Base-by-base conservation (phyloP, 257 asterid genomes). In the Craterostigma plantagineum region DNA sequence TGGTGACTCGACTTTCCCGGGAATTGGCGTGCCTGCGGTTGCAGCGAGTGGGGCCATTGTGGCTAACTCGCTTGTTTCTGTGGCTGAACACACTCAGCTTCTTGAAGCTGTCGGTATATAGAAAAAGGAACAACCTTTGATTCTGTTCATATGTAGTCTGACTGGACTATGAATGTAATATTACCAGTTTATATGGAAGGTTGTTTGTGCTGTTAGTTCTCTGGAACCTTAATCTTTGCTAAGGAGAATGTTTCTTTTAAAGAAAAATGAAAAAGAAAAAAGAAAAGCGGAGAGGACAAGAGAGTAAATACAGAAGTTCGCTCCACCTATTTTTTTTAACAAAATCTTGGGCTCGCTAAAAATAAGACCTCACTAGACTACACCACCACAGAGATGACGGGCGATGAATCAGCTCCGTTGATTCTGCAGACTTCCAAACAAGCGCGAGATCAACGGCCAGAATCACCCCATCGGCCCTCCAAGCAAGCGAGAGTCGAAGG, bases 21-120 rank as follows among this genome's bases (percentile, higher is more conserved):
- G 97, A 13, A 86, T 86, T 0, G 95, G 97, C 15, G 95, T 86
- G 11, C 97, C 97, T 50, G 97, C 95, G 7, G 97, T 86, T 59
- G 97, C 97, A 17, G 95, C 97, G 23, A 81, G 97, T 66, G 97
- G 97, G 42, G 95, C 97, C 62, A 86, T 86, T 46, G 97, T 86
- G 34, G 97, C 95, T 5, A 86, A 86, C 42, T 60, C 95, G 13
- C 76, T 86, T 0, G 97, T 86, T 61, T 78, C 97, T 1, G 95
- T 86, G 38, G 60, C 91, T 46, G 76, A 78, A 56, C 97, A 81
- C 57, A 66, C 90, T 0, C 72, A 74, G 43, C 93, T 86, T 59
- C 95, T 86, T 43, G 97, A 86, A 57, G 95, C 97, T 44, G 62
- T 86, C 0, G 93, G 95, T 16, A 69, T 86, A 61, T 83, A 57